These are phyloP conservation scores for Curvularia sp. DNA, from an alignment of 2,329 filamentous ascomycete genomes.

Conservation along the genomic window DNA sequence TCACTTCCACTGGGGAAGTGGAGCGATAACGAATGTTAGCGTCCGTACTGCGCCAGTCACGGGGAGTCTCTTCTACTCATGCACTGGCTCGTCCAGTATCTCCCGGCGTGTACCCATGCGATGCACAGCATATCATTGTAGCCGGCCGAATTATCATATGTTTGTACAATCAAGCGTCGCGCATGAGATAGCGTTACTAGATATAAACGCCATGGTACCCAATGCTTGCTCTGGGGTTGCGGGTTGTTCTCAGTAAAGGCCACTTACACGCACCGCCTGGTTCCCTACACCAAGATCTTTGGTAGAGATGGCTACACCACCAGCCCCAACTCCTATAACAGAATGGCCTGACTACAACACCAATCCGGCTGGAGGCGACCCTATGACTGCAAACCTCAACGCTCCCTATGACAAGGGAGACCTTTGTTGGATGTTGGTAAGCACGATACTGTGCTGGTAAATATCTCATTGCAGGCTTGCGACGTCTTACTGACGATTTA, in stretches of 20 bases:
- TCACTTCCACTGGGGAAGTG: slow-evolving; percentile 25
- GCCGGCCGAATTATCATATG: slow-evolving; percentile 4
- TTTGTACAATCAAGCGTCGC: slow-evolving; percentile 9
- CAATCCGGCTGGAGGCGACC: slow-evolving; percentile 54
- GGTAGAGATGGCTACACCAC: slow-evolving; percentile 33
- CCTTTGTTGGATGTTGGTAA: slow-evolving; percentile 53
- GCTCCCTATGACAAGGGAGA: slow-evolving; percentile 58
- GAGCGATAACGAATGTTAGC: slow-evolving; percentile 35
- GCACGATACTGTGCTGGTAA: slow-evolving; percentile 43
- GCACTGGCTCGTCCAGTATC: not conserved
- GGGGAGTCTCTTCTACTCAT: slow-evolving; percentile 24
- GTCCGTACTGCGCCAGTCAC: slow-evolving; percentile 26
- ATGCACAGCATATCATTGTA: slow-evolving; percentile 13
- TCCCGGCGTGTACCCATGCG: not conserved
- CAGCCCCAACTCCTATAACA: slow-evolving; percentile 42
- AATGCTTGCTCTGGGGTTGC: too few relatives aligned
- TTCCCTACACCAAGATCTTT: not conserved
- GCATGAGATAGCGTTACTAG: slow-evolving; percentile 16
- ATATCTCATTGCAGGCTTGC: not conserved
- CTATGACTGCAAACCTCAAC: slow-evolving; percentile 56
- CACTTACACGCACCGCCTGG: not conserved
- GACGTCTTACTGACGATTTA: not conserved
- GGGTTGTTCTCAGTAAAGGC: not conserved
- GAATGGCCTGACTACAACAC: slow-evolving; percentile 56
- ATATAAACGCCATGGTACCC: slow-evolving; percentile 6